These are phyloP conservation scores for Amanita phalloides DNA, from an alignment of 768 basidiomycete genomes.

Conservation along the genomic window DNA sequence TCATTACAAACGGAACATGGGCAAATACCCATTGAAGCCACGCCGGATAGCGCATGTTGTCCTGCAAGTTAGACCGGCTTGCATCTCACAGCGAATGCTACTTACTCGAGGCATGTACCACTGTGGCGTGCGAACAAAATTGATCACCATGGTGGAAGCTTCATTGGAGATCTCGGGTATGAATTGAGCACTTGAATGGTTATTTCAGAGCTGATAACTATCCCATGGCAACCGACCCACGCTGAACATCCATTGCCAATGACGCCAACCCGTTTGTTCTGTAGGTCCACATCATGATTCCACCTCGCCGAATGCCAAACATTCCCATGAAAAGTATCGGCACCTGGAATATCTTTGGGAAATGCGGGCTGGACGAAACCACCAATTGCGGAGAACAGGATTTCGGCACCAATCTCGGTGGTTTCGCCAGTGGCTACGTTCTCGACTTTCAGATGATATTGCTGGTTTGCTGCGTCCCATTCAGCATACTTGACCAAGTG, in stretches of 20 bases:
- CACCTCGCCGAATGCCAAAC: conserved; percentile 47
- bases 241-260: conserved; percentile 57
- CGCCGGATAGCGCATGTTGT: conserved; percentile 28
- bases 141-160: conserved; percentile 36
- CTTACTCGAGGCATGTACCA: conserved; percentile 46
- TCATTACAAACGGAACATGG: conserved; percentile 38
- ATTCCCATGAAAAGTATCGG: conserved; percentile 35
- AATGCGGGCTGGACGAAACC: conserved; percentile 36
- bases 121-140: conserved; percentile 51
- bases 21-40: conserved; percentile 44
- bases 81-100: background rate
- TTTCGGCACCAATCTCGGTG: conserved; percentile 26
- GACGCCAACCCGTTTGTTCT: conserved; percentile 44
- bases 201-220: background rate
- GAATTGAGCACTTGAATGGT: conserved; percentile 40
- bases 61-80: conserved; percentile 13
- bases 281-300: conserved; percentile 41
- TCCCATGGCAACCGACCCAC: conserved; percentile 18
- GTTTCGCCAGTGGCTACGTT: conserved; percentile 25
- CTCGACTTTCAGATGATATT: conserved; percentile 30
- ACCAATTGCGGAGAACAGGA: conserved; percentile 40
- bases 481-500: conserved; percentile 27
- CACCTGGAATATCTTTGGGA: conserved; percentile 31
- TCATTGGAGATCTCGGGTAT: conserved; percentile 43
- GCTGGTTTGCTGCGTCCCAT: conserved; percentile 33